phyloP scores from a whole-genome alignment of 208 protist genomes.

The Crithidia sp. region DNA sequence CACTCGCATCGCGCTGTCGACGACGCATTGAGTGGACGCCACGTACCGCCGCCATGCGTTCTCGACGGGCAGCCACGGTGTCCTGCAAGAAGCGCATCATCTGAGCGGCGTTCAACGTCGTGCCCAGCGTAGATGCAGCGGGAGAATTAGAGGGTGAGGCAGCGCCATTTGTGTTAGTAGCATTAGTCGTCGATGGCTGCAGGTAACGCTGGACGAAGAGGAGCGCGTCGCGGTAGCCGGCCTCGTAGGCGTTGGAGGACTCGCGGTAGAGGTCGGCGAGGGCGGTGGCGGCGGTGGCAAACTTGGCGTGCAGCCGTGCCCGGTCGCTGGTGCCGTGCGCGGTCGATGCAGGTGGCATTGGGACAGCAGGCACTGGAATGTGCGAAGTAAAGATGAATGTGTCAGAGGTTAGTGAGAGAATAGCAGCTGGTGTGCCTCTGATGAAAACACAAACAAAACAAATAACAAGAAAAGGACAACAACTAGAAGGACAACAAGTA shows the following conservation, averaged over 20 bases:
- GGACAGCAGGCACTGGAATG: too few relatives aligned
- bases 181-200: not conserved
- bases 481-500: not conserved
- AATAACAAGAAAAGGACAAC: not conserved
- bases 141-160: not conserved
- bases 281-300: constrained; percentile 46
- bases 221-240: constrained; percentile 60
- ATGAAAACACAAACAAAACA: not conserved
- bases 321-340: constrained; percentile 11
- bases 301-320: constrained; percentile 41
- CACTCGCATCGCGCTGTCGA: constrained; percentile 1
- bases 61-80: constrained; percentile 26
- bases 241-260: constrained; percentile 53
- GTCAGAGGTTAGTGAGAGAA: not conserved
- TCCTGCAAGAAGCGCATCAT: constrained; percentile 46
- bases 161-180: not conserved
- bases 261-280: constrained; percentile 62
- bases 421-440: not conserved
- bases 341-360: constrained; percentile 18
- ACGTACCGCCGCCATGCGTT: constrained; percentile 41
- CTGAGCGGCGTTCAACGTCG: constrained; percentile 24
- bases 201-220: constrained; percentile 55
- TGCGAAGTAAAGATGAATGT: too few relatives aligned
- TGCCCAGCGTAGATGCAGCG: not conserved
- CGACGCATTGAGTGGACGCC: constrained; percentile 17